These are phyloP conservation scores for Endocladia muricata DNA, from an alignment of 31 red algal species.

Conservation along the genomic window DNA sequence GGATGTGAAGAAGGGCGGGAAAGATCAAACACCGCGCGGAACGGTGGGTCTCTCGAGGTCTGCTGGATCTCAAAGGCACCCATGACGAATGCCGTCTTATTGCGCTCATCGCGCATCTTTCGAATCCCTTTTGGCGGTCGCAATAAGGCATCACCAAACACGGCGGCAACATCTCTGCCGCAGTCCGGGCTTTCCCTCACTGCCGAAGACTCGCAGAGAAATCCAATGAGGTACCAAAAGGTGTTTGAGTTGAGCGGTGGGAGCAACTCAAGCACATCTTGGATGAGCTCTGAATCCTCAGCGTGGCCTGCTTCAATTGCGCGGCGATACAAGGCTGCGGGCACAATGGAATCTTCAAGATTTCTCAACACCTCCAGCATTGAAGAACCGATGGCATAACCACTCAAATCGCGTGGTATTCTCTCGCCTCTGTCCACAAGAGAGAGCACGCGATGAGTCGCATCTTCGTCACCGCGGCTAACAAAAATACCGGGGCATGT, in stretches of 20 bases:
- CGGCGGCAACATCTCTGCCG: slow-evolving; percentile 27
- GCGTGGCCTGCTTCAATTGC: slow-evolving; percentile 54
- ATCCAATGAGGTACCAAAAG: slow-evolving; percentile 74
- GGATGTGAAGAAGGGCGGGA: slow-evolving; percentile 32
- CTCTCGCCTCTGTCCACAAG: slow-evolving; percentile 49
- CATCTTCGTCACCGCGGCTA: slow-evolving; percentile 17
- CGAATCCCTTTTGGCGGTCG: neutral
- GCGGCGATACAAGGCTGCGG: slow-evolving; percentile 30
- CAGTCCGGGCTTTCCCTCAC: slow-evolving; percentile 15
- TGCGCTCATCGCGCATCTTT: slow-evolving; percentile 4
- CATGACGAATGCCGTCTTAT: slow-evolving; percentile 37
- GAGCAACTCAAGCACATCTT: slow-evolving; percentile 36
- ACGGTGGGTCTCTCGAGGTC: neutral
- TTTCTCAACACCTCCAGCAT: slow-evolving; percentile 66
- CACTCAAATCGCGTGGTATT: slow-evolving; percentile 37
- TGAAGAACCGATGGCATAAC: slow-evolving; percentile 60
- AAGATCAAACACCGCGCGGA: slow-evolving; percentile 41
- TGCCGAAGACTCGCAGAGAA: slow-evolving; percentile 51
- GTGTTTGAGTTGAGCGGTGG: slow-evolving; percentile 80
- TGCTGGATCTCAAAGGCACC: slow-evolving; percentile 22
- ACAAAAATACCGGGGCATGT: slow-evolving; percentile 52
- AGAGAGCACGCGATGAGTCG: slow-evolving; percentile 31
- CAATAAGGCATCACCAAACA: slow-evolving; percentile 68
- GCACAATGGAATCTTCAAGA: slow-evolving; percentile 75
- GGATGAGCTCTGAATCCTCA: slow-evolving; percentile 25